Percentiles rank a stretch among this genome's conserved stretches.
Conservation (phyloP, 2,329 filamentous ascomycete species). For the Colletotrichum echinochloae region DNA sequence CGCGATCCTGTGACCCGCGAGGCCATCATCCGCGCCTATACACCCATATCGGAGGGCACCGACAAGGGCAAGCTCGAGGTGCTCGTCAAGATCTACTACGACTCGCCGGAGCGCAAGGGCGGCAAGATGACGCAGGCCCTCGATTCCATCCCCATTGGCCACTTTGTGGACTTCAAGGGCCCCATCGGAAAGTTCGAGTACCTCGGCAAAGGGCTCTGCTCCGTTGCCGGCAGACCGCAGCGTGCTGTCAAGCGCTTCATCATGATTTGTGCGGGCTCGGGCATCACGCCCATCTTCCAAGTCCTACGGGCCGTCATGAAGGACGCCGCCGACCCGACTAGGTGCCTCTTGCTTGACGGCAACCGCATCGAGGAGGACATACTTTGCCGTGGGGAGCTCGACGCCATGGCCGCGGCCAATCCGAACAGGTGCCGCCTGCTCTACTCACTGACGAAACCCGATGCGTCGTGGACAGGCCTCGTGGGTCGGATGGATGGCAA, state of each 20-base stretch:
- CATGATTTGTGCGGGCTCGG: slow-evolving; percentile 91
- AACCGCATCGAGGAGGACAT: slow-evolving; percentile 85
- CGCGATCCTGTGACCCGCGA: slow-evolving; percentile 77
- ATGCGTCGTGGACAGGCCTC: slow-evolving; percentile 74
- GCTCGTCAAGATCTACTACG: slow-evolving; percentile 85
- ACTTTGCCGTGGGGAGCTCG: slow-evolving; percentile 80
- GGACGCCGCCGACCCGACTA: slow-evolving; percentile 72
- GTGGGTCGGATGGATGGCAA: slow-evolving; percentile 74
- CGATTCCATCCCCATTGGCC: slow-evolving; percentile 77
- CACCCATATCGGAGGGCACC: slow-evolving; percentile 76
- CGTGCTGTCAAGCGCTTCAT: slow-evolving; percentile 75
- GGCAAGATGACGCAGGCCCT: slow-evolving; percentile 87
- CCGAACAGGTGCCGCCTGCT: slow-evolving; percentile 71
- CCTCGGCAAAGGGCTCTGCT: slow-evolving; percentile 72
- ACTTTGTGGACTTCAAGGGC: slow-evolving; percentile 86
- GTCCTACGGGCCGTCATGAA: slow-evolving; percentile 80
- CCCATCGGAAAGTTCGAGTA: slow-evolving; percentile 90
- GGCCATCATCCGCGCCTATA: slow-evolving; percentile 87
- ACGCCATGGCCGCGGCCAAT: slow-evolving; percentile 67
- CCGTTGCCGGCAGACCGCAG: slow-evolving; percentile 64
- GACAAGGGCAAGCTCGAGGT: slow-evolving; percentile 76
- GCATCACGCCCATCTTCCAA: slow-evolving; percentile 92
- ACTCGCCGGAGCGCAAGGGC: slow-evolving; percentile 67
- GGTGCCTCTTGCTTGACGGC: slow-evolving; percentile 80
- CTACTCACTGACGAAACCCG: slow-evolving; percentile 75